phyloP scores from a whole-genome alignment of 306 rosid genomes.

The Medicago truncatula region DNA sequence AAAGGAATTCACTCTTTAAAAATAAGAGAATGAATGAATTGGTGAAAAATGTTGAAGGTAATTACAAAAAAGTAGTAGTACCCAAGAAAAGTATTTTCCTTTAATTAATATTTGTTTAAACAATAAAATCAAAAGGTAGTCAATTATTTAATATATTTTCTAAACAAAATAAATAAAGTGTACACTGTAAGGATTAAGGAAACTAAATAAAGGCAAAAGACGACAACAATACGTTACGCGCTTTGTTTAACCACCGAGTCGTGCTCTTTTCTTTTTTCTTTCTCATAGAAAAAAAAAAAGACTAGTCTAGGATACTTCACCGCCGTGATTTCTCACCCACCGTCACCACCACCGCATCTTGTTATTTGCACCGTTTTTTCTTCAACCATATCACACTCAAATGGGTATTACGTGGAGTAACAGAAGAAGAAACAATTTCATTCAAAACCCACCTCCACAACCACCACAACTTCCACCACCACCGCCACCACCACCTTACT shows the following conservation, averaged over 20 bases:
- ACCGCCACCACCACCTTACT: constrained; percentile 51
- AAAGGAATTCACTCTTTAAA: no score
- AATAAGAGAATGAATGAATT: no score
- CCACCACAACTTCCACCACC: constrained; percentile 45
- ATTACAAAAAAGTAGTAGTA: no score
- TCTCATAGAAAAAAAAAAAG: background rate
- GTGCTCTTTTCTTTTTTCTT: no score
- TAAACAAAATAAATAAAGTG: no score
- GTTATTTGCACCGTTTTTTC: background rate
- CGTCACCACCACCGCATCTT: background rate
- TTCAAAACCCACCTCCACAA: constrained; percentile 52
- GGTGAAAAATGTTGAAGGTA: no score
- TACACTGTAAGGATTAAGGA: no score
- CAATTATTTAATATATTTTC: no score
- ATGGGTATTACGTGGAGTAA: constrained; percentile 80
- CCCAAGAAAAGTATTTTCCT: no score
- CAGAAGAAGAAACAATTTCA: constrained; percentile 58
- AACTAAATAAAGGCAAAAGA: background rate
- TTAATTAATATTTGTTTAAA: no score
- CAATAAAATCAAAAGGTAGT: no score
- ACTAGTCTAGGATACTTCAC: no score
- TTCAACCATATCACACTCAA: background rate
- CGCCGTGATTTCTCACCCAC: constrained; percentile 11
- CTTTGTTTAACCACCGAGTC: background rate
- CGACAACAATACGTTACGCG: background rate